Base-by-base conservation (phyloP, 495 filamentous ascomycete genomes). In the Penicillium argentinense region DNA sequence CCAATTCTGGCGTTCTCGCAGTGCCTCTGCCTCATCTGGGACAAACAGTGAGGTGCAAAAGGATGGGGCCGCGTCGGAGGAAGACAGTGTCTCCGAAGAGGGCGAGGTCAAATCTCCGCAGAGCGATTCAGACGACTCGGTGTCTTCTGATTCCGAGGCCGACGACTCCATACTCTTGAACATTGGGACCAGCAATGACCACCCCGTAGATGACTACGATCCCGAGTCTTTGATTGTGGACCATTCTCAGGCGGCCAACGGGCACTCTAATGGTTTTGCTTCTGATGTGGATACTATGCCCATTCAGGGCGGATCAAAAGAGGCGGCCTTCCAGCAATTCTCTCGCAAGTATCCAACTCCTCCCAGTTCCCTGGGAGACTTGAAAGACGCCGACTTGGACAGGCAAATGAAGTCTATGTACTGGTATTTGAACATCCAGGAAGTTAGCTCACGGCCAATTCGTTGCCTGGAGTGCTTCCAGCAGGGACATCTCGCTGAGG, bases 391-490 rank as follows among this genome's bases (percentile, higher is more conserved):
- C 19, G 74, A 80, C 39, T 59, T 77, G 44, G 63, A 72, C 34
- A 48, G 56, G 2, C 71, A 76, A 49, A 54, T 71, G 9, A 60
- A 54, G 34, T 62, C 52, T 30, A 57, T 78, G n/a, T 71, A 72
- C 71, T 65, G 86, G 76, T 53, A 81, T 75, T 59, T 76, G 63
- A 58, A 83, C 63, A 57, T 84, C 69, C 47, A 88, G 55, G 53
- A 87, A 27, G 59, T 81, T 72, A 90, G 68, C 66, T 81, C 64
- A 73, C 40, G 81, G 73, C 87, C 87, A 74, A 59, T 85, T 50
- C 64, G 66, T 34, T 80, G 65, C 30, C 62, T 60, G 17, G 72
- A 75, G 42, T 80, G 76, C 42, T 60, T 71, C 25, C 49, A 59
- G 17, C 54, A 69, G 49, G 76, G 74, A 6, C 76, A 80, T 46